Conservation (phyloP, 1,284 basidiomycete species). For the Pseudozyma flocculosa region DNA sequence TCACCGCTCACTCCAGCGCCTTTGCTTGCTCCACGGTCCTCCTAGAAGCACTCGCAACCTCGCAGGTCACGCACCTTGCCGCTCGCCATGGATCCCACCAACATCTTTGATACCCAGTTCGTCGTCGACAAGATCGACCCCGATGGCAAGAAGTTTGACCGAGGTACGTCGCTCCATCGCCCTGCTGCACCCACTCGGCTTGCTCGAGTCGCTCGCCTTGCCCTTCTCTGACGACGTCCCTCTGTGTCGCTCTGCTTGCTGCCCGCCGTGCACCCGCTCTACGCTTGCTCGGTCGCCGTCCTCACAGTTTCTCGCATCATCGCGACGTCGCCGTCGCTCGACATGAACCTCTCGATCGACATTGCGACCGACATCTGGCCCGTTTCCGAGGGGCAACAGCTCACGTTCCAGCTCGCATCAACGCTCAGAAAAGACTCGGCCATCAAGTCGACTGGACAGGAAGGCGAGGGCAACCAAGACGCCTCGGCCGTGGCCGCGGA, state of each 20-base stretch:
- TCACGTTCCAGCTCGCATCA: constrained; percentile 79
- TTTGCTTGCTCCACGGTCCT: too few relatives aligned
- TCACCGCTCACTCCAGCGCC: too few relatives aligned
- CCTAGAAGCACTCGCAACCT: too few relatives aligned
- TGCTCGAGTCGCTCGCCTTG: too few relatives aligned
- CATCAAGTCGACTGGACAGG: constrained; percentile 55
- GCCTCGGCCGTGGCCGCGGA: constrained; percentile 56
- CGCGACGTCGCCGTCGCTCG: constrained; percentile 63
- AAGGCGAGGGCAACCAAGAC: constrained; percentile 20
- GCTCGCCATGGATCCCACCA: constrained; percentile 45
- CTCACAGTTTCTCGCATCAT: constrained; percentile 52
- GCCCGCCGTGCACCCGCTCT: too few relatives aligned
- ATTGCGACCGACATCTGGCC: constrained; percentile 59
- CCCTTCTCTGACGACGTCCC: too few relatives aligned
- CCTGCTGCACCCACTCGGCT: too few relatives aligned
- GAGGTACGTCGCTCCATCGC: constrained; percentile 66
- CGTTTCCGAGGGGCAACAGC: constrained; percentile 65
- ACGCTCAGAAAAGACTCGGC: constrained; percentile 64
- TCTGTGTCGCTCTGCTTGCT: too few relatives aligned
- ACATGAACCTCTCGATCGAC: constrained; percentile 77
- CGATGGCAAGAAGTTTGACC: constrained; percentile 91
- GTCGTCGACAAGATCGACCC: constrained; percentile 55
- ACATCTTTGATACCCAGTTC: constrained; percentile 57
- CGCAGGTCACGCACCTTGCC: too few relatives aligned
- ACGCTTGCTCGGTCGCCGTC: too few relatives aligned